phyloP scores from a whole-genome alignment of 2,329 filamentous ascomycete species.

The Cladobotryum mycophilum region DNA sequence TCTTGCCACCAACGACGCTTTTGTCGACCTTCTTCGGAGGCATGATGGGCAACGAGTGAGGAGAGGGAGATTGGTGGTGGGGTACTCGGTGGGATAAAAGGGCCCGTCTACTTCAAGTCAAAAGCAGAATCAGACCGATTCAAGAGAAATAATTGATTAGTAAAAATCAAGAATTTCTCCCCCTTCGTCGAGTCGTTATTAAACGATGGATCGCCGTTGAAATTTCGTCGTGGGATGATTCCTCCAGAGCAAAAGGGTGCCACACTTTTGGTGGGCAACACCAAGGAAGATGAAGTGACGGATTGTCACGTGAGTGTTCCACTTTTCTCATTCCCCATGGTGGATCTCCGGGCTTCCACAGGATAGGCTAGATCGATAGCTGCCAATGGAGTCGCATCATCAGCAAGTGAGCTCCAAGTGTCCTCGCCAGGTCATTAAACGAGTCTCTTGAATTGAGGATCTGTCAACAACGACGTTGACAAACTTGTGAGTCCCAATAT shows the following conservation, averaged over 20 bases:
- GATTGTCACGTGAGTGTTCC: background rate
- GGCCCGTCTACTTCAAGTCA: background rate
- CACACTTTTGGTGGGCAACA: background rate
- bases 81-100: slow-evolving; percentile 13
- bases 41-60: slow-evolving; percentile 49
- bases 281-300: background rate
- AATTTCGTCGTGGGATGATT: background rate
- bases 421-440: background rate
- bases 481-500: background rate
- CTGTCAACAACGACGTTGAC: no score
- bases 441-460: no score
- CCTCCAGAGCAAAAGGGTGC: background rate
- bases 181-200: no score
- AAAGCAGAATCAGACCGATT: no score
- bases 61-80: slow-evolving; percentile 4
- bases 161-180: no score
- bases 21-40: slow-evolving; percentile 62
- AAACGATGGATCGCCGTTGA: background rate
- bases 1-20: slow-evolving; percentile 44
- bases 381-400: background rate
- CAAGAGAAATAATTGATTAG: no score
- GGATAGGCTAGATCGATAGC: background rate
- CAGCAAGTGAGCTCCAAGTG: background rate
- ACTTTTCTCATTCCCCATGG: background rate
- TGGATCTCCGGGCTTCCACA: background rate